phyloP scores from a whole-genome alignment of 78 protist species.

The Bodo saltans region DNA sequence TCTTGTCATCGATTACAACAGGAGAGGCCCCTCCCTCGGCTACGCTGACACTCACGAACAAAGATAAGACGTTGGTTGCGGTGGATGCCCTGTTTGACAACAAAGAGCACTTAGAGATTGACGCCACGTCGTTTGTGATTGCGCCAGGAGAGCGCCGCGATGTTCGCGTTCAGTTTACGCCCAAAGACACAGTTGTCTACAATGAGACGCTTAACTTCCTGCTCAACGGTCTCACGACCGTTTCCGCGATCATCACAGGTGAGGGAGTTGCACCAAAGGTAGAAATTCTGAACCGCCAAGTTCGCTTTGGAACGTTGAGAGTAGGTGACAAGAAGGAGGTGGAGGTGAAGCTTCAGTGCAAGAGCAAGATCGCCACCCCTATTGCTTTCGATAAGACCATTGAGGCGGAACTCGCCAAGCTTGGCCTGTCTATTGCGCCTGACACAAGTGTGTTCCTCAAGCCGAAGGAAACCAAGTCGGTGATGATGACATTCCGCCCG shows the following conservation, averaged over 20 bases:
- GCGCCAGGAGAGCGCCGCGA: conserved; percentile 30
- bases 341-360: conserved; percentile 35
- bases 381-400: conserved; percentile 1
- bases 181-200: conserved; percentile 24
- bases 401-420: not conserved
- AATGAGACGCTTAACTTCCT: conserved; percentile 35
- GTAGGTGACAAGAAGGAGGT: not conserved
- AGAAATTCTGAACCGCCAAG: conserved; percentile 26
- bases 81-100: conserved; percentile 38
- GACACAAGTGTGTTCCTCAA: not conserved
- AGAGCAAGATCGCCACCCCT: conserved; percentile 11
- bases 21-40: not conserved
- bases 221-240: conserved; percentile 49
- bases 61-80: conserved; percentile 40
- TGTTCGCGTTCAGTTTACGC: conserved; percentile 45
- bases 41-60: conserved; percentile 36
- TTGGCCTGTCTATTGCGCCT: conserved; percentile 18
- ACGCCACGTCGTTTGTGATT: conserved; percentile 47
- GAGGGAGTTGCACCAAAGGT: conserved; percentile 37
- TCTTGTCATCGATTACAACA: conserved; percentile 17
- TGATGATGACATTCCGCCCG: conserved; percentile 27
- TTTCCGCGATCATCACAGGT: conserved; percentile 41
- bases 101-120: conserved; percentile 29
- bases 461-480: conserved; percentile 17
- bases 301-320: conserved; percentile 40